These are phyloP conservation scores for Harringtonia aguacate DNA, from an alignment of 2,329 filamentous ascomycete genomes.

Conservation along the genomic window DNA sequence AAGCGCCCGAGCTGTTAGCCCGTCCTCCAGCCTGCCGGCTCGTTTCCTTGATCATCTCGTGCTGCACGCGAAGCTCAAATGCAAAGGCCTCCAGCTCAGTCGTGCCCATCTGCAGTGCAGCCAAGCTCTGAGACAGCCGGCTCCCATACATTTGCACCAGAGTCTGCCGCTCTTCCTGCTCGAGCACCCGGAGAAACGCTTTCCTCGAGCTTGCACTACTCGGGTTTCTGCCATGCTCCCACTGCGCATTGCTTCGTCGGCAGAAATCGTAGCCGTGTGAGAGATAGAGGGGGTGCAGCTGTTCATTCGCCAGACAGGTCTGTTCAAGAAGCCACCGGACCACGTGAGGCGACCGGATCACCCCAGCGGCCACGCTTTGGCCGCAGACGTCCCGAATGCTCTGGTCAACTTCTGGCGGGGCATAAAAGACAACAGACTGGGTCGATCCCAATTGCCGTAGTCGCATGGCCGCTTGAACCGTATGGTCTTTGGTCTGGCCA, in stretches of 20 bases:
- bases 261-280: conserved; percentile 53
- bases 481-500: conserved; percentile 48
- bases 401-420: conserved; percentile 49
- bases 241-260: conserved; percentile 37
- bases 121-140: conserved; percentile 11
- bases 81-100: conserved; percentile 10
- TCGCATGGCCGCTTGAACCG: conserved; percentile 58
- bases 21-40: no score
- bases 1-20: conserved; percentile 22
- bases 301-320: conserved; percentile 48
- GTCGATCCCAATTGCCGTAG: conserved; percentile 45
- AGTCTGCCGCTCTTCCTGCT: conserved; percentile 43
- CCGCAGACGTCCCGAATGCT: conserved; percentile 40
- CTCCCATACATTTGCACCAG: conserved; percentile 45
- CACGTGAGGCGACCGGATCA: conserved; percentile 26
- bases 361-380: conserved; percentile 1
- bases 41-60: no score
- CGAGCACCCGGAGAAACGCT: conserved; percentile 33
- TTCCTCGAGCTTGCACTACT: conserved; percentile 12
- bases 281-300: conserved; percentile 46
- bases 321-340: conserved; percentile 54
- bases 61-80: conserved; percentile 20
- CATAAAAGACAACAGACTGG: conserved; percentile 45
- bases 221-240: conserved; percentile 28
- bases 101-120: conserved; percentile 14